Evolutionary conservation across 2,329 filamentous ascomycete species (phyloP).

Genomic region (Penicillium sp.): DNA sequence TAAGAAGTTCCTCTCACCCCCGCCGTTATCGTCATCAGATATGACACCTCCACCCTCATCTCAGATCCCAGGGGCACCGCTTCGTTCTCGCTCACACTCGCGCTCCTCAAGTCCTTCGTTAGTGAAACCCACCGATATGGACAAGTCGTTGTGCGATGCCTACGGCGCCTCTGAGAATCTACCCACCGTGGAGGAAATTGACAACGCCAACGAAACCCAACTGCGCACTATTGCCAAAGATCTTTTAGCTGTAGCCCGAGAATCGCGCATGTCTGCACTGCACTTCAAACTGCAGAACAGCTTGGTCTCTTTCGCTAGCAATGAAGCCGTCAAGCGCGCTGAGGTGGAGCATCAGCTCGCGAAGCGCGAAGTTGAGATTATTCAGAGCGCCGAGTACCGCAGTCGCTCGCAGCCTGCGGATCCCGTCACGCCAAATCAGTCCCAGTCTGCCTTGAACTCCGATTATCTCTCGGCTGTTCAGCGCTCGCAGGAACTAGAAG

Average conservation of each 20-base stretch:
- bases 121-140: slow-evolving; percentile 50
- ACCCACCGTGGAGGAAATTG: slow-evolving; percentile 52
- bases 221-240: slow-evolving; percentile 55
- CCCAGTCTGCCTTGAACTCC: slow-evolving; percentile 40
- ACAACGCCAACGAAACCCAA: slow-evolving; percentile 51
- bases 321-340: slow-evolving; percentile 80
- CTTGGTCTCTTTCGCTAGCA: slow-evolving; percentile 77
- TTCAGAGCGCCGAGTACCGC: slow-evolving; percentile 71
- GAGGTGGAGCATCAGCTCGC: slow-evolving; percentile 90
- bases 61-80: slow-evolving; percentile 49
- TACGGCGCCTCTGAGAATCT: slow-evolving; percentile 45
- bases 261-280: slow-evolving; percentile 76
- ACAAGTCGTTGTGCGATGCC: slow-evolving; percentile 42
- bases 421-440: slow-evolving; percentile 32
- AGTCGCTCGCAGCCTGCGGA: slow-evolving; percentile 59
- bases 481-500: slow-evolving; percentile 64
- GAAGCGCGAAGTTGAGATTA: slow-evolving; percentile 79
- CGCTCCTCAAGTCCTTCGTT: slow-evolving; percentile 31
- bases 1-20: slow-evolving; percentile 42
- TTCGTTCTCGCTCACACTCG: slow-evolving; percentile 43
- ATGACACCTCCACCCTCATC: slow-evolving; percentile 65
- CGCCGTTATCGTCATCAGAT: slow-evolving; percentile 47
- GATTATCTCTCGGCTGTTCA: slow-evolving; percentile 60
- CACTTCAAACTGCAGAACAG: slow-evolving; percentile 90
- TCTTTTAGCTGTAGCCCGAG: slow-evolving; percentile 55